These are phyloP conservation scores for Wickerhamomyces tratensis DNA, from an alignment of 805 yeast genomes.

Conservation along the genomic window DNA sequence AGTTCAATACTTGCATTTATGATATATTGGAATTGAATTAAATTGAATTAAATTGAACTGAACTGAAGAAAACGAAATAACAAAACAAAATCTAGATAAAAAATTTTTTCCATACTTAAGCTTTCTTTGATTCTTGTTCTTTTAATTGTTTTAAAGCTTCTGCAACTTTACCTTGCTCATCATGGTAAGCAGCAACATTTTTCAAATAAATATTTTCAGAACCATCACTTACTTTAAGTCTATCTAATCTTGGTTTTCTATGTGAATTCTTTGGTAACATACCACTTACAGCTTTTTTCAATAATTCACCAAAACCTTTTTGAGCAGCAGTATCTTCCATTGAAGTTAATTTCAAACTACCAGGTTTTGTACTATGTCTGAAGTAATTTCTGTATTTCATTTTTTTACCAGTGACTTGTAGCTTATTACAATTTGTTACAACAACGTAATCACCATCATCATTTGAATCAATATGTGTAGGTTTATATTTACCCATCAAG, in stretches of 20 bases:
- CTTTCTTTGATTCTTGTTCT: too few species aligned
- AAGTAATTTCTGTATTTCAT: conserved; percentile 74
- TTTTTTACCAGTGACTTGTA: conserved; percentile 82
- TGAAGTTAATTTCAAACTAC: conserved; percentile 73
- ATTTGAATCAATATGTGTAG: conserved; percentile 63
- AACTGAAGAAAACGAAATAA: too few species aligned
- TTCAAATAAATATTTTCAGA: conserved; percentile 78
- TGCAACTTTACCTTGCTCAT: conserved; percentile 36
- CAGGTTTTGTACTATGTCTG: conserved; percentile 86
- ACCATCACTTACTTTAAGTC: conserved; percentile 84
- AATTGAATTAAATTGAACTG: too few species aligned
- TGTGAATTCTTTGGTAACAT: conserved; percentile 92
- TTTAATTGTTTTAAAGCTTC: too few species aligned
- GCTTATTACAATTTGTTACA: conserved; percentile 79
- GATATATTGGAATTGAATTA: too few species aligned
- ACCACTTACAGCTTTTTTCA: conserved; percentile 83
- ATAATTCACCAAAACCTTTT: conserved; percentile 81
- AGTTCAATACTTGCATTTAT: too few species aligned
- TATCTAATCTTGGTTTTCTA: conserved; percentile 67
- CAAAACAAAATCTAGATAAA: too few species aligned
- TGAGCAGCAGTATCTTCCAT: conserved; percentile 69
- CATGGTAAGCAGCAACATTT: conserved; percentile 80
- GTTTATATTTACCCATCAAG: conserved; percentile 96
- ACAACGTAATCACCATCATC: conserved; percentile 97
- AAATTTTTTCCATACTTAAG: too few species aligned